Percentiles rank a stretch among this genome's conserved stretches.
phyloP scores from a whole-genome alignment of 2,329 filamentous ascomycete species.

The Thielaviopsis populi region DNA sequence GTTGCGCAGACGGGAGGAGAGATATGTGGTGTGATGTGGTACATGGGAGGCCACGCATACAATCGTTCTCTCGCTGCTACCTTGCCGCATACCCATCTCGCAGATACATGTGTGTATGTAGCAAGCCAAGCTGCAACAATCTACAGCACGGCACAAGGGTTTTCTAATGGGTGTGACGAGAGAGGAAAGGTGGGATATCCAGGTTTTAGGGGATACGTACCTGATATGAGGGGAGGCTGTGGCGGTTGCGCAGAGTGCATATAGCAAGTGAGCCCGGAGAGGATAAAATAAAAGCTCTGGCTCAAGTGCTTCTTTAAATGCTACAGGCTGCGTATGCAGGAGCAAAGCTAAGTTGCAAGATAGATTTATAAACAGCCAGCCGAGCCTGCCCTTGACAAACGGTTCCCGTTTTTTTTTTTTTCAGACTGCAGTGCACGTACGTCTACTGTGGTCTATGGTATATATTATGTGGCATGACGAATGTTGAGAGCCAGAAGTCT shows the following conservation, averaged over 20 bases:
- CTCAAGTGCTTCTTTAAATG: not conserved
- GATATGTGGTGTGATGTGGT: not conserved
- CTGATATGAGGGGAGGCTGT: not conserved
- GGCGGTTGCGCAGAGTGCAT: not conserved
- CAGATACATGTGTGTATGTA: not conserved
- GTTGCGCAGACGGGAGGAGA: not conserved
- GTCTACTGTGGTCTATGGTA: slow-evolving; percentile 2
- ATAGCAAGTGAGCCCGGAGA: not conserved
- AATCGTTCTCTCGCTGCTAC: not conserved
- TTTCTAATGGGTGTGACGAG: too few species aligned
- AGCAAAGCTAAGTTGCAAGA: not conserved
- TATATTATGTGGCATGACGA: slow-evolving; percentile 1
- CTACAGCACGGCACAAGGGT: not conserved
- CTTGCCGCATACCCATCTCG: not conserved
- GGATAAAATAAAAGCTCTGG: not conserved
- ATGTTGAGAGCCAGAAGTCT: not conserved
- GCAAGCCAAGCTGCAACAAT: not conserved
- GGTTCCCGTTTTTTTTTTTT: not conserved
- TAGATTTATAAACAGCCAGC: not conserved
- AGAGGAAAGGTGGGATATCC: not conserved
- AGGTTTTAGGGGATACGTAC: not conserved
- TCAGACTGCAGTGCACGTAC: slow-evolving; percentile 2
- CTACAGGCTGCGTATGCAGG: not conserved
- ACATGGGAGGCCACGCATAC: not conserved
- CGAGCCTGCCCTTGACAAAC: not conserved